Evolutionary conservation across 2,329 filamentous ascomycete genomes (phyloP), one percentile per base, ranked within the genome.

Genomic region (Mycosphaerella arachidis): DNA sequence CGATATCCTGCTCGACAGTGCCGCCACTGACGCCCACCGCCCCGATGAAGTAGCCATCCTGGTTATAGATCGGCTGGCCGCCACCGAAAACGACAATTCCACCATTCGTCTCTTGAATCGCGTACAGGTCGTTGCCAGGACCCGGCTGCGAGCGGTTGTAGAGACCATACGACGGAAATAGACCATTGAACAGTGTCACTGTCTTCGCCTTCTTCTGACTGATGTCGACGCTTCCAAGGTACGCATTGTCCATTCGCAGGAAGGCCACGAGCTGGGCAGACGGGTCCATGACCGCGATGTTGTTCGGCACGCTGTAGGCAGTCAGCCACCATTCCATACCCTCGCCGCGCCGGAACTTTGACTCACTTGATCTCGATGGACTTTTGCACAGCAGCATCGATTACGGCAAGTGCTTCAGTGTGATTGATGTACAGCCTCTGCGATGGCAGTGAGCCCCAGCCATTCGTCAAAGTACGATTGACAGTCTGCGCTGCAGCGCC

Each of bases 211-310:
- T 70, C 61, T 70, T 70, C 48, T 67, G 69, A 40, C 58, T 63
- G 54, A 72, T 70, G 55, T 71, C 67, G 45, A 69, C 64, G 50
- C 62, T 67, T 31, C 60, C 66, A 29, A 70, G 66, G 56, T 63
- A 70, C 27, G 69, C 66, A 56, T 70, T 69, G 59, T 71, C 69
- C 66, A 69, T 72, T n/a, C 68, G 64, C 24, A 70, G 60, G 60
- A 72, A 70, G 18, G 66, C 70, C 35, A 72, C 68, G 35, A 72
- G 63, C 45, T 66, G 58, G 20, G 63, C 64, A 4, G 64, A 66
- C 18, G 69, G 68, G 46, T 72, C 68, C 27, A 67, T 59, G 13
- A 71, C 64, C n/a, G 70, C 68, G 37, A 71, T 70, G 62, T 69
- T 67, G 53, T 67, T 64, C 12, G 68, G 65, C 1, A 68, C 60